phyloP scores from a whole-genome alignment of 2,329 filamentous ascomycete genomes.

The Botrytis fragariae region DNA sequence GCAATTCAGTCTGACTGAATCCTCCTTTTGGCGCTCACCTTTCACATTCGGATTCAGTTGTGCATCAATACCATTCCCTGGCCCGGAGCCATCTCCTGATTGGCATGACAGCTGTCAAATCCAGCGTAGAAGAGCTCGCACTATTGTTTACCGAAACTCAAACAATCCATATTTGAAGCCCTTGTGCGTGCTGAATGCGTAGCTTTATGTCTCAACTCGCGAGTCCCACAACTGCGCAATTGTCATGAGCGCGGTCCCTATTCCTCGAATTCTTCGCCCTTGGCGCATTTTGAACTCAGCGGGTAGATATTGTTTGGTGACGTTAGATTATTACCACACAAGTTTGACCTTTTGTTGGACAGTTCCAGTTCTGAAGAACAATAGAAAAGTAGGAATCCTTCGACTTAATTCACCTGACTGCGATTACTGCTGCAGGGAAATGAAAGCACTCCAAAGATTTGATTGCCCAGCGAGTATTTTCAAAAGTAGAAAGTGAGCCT shows the following conservation, averaged over 20 bases:
- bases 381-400: not conserved
- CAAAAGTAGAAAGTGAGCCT: not conserved
- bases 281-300: not conserved
- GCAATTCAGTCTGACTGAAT: not conserved
- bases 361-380: not conserved
- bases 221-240: not conserved
- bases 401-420: not conserved
- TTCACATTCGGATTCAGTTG: not conserved
- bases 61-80: not conserved
- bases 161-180: fast-evolving
- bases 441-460: not conserved
- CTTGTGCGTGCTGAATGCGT: not conserved
- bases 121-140: not conserved
- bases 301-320: not conserved
- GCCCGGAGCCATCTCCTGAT: not conserved
- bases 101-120: not conserved
- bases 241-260: not conserved
- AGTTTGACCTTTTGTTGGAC: not conserved
- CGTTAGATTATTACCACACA: not conserved
- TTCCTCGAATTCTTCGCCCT: not conserved
- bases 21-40: not conserved
- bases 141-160: not conserved
- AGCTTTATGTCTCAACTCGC: fast-evolving
- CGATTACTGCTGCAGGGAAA: not conserved
- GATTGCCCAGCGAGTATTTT: not conserved